Evolutionary conservation across 176 grass and related monocot species (phyloP).

Genomic region (Zizania latifolia): DNA sequence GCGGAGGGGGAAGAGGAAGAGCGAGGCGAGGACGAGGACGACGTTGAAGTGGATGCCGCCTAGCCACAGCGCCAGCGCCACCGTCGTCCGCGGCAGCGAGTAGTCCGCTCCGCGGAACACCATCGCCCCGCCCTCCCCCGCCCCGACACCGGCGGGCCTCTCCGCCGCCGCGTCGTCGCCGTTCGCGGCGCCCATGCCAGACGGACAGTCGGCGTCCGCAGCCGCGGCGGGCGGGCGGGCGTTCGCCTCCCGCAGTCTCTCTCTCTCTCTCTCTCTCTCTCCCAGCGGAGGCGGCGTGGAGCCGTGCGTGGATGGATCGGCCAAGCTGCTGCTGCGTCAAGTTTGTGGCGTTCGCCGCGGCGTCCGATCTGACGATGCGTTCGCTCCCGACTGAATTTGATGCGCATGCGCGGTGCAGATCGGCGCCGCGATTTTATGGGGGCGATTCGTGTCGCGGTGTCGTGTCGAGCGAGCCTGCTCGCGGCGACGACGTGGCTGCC

Average conservation of each 20-base stretch:
- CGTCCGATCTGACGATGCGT: no score
- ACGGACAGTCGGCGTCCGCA: background rate
- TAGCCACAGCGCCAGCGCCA: constrained; percentile 76
- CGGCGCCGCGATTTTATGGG: background rate
- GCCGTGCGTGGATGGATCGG: background rate
- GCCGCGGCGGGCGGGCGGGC: background rate
- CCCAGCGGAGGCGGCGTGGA: background rate
- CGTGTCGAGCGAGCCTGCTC: constrained; percentile 17
- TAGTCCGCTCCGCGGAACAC: constrained; percentile 56
- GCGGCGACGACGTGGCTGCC: constrained; percentile 17
- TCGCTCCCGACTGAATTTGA: background rate
- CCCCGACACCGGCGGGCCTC: background rate
- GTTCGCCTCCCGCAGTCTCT: background rate
- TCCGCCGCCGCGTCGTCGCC: background rate
- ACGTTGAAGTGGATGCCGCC: constrained; percentile 79
- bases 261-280: background rate
- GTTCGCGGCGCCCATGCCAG: constrained; percentile 36
- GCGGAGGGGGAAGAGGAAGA: constrained; percentile 75
- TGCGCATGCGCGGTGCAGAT: background rate
- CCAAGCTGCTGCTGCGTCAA: background rate
- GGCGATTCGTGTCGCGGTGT: background rate
- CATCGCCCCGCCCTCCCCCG: background rate
- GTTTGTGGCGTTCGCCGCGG: background rate
- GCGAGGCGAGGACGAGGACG: constrained; percentile 53
- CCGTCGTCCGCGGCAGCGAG: constrained; percentile 44